phyloP scores from a whole-genome alignment of 345 rosid species.

The Sonneratia caseolaris region DNA sequence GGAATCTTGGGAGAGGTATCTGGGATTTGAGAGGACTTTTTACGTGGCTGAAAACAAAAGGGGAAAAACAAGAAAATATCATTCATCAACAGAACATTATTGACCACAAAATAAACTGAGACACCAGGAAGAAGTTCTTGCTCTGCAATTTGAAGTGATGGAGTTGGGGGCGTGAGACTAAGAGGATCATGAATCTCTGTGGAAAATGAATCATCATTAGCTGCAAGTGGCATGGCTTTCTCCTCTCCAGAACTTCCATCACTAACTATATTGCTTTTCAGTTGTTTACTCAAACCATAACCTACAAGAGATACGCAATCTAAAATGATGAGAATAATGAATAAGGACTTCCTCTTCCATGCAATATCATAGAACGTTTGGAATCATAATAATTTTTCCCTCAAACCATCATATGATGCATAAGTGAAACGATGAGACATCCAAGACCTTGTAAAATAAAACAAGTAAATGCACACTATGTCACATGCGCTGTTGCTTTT shows the following conservation, averaged over 20 bases:
- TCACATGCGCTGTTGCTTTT: too few relatives aligned
- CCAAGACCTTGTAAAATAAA: too few relatives aligned
- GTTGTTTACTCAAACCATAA: constrained; percentile 23
- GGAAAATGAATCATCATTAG: constrained; percentile 15
- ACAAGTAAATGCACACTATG: too few relatives aligned
- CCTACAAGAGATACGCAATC: constrained; percentile 13
- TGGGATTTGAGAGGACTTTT: constrained; percentile 29
- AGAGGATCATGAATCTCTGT: constrained; percentile 20
- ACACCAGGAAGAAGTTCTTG: constrained; percentile 14
- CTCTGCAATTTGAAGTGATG: constrained; percentile 38
- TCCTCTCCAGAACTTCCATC: constrained; percentile 14
- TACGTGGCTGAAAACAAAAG: constrained; percentile 25
- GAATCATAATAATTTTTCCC: too few relatives aligned
- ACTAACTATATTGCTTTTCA: constrained; percentile 15
- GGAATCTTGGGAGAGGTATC: constrained; percentile 17
- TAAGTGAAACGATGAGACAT: too few relatives aligned
- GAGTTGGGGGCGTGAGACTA: constrained; percentile 34
- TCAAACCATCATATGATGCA: too few relatives aligned
- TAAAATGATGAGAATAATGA: not conserved
- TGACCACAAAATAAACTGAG: not conserved
- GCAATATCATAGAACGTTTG: not conserved
- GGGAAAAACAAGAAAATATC: constrained; percentile 3
- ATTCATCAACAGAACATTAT: not conserved
- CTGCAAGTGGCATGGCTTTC: constrained; percentile 16
- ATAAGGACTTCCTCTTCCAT: not conserved